These are phyloP conservation scores for Hymenoscyphus linearis DNA, from an alignment of 2,329 filamentous ascomycete genomes.

Conservation along the genomic window DNA sequence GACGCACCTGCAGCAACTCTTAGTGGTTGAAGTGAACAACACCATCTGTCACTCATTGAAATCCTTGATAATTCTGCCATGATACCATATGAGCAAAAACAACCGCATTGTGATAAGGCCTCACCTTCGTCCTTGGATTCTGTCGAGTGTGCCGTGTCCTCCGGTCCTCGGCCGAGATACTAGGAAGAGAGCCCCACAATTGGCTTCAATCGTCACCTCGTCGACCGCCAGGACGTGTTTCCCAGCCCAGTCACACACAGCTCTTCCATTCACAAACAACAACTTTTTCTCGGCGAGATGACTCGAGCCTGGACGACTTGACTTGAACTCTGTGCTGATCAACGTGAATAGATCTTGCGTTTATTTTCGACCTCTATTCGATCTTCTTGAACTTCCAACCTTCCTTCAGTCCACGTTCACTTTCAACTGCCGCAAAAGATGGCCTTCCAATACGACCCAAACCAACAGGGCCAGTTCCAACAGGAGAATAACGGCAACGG, in stretches of 20 bases:
- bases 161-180: background rate
- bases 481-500: conserved; percentile 42
- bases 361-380: conserved; percentile 1
- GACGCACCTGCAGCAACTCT: background rate
- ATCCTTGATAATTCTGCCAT: background rate
- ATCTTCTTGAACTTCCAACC: conserved; percentile 10
- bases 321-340: background rate
- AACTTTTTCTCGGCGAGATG: background rate
- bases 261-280: conserved; percentile 1
- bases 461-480: conserved; percentile 52
- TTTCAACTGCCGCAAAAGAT: conserved; percentile 38
- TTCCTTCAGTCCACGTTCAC: background rate
- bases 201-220: background rate
- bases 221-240: background rate
- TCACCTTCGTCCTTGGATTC: background rate
- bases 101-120: background rate
- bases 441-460: conserved; percentile 62
- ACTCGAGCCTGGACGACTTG: background rate
- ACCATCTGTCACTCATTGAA: background rate
- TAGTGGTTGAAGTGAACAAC: background rate
- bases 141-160: background rate
- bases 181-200: background rate
- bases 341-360: conserved; percentile 1
- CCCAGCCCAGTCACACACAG: background rate
- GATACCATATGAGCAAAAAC: background rate